Evolutionary conservation across 148 eudicot species (phyloP).

Genomic region (Dianthus caryophyllus): DNA sequence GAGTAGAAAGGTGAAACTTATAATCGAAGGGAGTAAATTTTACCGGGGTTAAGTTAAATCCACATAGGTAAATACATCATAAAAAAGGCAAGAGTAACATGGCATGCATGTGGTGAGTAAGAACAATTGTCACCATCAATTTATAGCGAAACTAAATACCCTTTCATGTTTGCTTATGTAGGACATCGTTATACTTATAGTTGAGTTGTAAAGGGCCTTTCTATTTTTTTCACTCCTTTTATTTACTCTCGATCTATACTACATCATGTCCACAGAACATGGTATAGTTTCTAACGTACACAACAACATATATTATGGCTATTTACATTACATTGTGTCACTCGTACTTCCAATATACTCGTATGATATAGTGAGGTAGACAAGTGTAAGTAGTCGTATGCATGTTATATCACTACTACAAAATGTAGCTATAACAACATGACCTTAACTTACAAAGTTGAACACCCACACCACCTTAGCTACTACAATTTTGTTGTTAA

Average conservation of each 20-base stretch:
- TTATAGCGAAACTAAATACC: slow-evolving; percentile 13
- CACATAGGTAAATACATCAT: slow-evolving; percentile 14
- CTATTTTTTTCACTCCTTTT: slow-evolving; percentile 17
- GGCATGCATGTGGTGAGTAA: slow-evolving; percentile 57
- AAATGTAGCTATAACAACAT: too few relatives aligned
- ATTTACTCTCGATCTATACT: slow-evolving; percentile 15
- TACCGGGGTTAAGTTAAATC: not conserved
- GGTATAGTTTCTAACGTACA: slow-evolving; percentile 23
- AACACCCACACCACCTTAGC: too few relatives aligned
- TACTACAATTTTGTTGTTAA: too few relatives aligned
- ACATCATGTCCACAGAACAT: slow-evolving; percentile 39
- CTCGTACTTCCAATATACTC: too few relatives aligned
- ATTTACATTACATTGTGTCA: slow-evolving; percentile 7
- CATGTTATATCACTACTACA: too few relatives aligned
- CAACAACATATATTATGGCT: slow-evolving; percentile 12
- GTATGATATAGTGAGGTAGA: too few relatives aligned
- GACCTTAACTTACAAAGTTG: too few relatives aligned
- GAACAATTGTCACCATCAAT: slow-evolving; percentile 43
- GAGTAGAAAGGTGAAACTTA: slow-evolving; percentile 4
- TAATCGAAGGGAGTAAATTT: not conserved
- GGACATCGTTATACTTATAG: slow-evolving; percentile 31
- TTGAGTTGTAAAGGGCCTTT: slow-evolving; percentile 19
- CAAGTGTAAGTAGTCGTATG: too few relatives aligned
- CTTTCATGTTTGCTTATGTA: slow-evolving; percentile 25
- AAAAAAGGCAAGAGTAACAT: slow-evolving; percentile 64